Conservation (phyloP, 352 stramenopile species). For the Phytopythium litorale region DNA sequence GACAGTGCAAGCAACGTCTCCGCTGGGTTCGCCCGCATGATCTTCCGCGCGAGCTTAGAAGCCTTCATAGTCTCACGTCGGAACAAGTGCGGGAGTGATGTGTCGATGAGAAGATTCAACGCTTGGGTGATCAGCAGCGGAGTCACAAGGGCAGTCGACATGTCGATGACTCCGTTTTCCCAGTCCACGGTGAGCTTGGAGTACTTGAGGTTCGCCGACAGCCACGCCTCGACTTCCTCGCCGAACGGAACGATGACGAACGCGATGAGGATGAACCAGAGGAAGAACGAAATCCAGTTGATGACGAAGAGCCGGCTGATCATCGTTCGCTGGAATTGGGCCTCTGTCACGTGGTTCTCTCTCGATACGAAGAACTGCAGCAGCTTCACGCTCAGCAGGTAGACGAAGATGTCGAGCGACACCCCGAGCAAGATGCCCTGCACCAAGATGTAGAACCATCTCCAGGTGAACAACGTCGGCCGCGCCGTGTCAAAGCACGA, state of each 20-base stretch:
- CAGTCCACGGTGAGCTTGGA: constrained; percentile 80
- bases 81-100: constrained; percentile 62
- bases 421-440: constrained; percentile 82
- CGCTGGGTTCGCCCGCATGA: constrained; percentile 77
- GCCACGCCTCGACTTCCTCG: constrained; percentile 72
- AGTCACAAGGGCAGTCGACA: constrained; percentile 85
- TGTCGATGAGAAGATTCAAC: constrained; percentile 84
- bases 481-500: constrained; percentile 80
- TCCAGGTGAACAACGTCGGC: constrained; percentile 62
- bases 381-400: constrained; percentile 79
- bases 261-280: constrained; percentile 88
- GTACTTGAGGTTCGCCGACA: constrained; percentile 74
- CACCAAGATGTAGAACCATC: constrained; percentile 82
- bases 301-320: constrained; percentile 85
- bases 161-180: constrained; percentile 83
- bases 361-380: constrained; percentile 79
- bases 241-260: constrained; percentile 88
- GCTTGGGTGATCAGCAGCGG: constrained; percentile 82
- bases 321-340: constrained; percentile 81
- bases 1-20: constrained; percentile 78
- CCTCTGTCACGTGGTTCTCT: constrained; percentile 80
- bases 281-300: constrained; percentile 90
- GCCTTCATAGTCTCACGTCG: constrained; percentile 57
- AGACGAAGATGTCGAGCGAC: constrained; percentile 82
- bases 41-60: constrained; percentile 74